These are phyloP conservation scores for Pelargonium nanum DNA, from an alignment of 345 rosid genomes.

Conservation along the genomic window DNA sequence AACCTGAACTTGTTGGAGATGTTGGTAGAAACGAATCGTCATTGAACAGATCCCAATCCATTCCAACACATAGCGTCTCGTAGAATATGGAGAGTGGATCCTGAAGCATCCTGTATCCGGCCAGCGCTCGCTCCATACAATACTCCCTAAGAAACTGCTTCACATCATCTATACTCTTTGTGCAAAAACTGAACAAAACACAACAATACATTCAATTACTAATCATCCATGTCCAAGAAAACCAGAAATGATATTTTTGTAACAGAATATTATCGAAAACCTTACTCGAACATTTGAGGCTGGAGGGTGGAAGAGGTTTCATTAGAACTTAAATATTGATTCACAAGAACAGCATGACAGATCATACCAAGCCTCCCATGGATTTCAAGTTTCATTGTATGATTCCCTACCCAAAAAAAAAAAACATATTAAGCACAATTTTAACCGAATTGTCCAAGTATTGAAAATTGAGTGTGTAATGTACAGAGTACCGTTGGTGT, in stretches of 20 bases:
- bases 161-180: conserved; percentile 26
- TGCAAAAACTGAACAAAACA: conserved; percentile 26
- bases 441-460: no score
- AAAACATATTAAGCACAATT: no score
- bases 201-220: neutral
- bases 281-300: conserved; percentile 43
- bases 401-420: neutral
- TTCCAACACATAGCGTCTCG: conserved; percentile 30
- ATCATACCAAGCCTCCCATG: conserved; percentile 49
- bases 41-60: conserved; percentile 8
- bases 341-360: conserved; percentile 34
- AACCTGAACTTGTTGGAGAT: conserved; percentile 18
- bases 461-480: neutral
- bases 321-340: conserved; percentile 8
- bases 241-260: neutral
- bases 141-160: conserved; percentile 36
- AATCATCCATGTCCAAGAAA: no score
- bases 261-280: neutral
- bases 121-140: conserved; percentile 20
- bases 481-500: neutral
- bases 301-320: neutral
- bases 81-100: conserved; percentile 47
- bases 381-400: neutral
- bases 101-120: conserved; percentile 27
- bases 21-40: conserved; percentile 11